These are phyloP conservation scores for Trypanosomatidae sp. DNA, from an alignment of 208 protist species.

Conservation along the genomic window DNA sequence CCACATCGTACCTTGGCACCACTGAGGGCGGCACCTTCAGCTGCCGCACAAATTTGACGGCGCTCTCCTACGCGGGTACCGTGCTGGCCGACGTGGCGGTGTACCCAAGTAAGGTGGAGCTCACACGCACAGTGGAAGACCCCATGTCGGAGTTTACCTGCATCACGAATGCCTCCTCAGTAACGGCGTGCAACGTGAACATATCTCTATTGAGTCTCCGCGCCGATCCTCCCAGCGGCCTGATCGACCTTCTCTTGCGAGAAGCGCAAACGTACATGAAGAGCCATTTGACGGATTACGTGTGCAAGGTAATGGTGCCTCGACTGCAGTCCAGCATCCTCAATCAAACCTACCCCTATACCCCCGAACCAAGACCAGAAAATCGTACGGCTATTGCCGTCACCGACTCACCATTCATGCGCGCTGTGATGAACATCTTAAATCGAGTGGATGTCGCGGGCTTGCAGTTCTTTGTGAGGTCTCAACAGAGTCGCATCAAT, in stretches of 20 bases:
- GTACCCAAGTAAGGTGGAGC: slow-evolving; percentile 1
- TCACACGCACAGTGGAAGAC: neutral
- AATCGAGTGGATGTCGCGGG: neutral
- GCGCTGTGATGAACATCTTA: neutral
- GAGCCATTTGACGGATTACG: neutral
- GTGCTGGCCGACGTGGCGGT: slow-evolving; percentile 15
- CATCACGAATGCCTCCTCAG: neutral
- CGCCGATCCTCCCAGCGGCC: slow-evolving; percentile 9
- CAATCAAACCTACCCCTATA: neutral
- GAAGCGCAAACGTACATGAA: neutral
- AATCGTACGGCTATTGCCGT: neutral
- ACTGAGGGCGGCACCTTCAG: slow-evolving; percentile 19
- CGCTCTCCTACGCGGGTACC: slow-evolving; percentile 12
- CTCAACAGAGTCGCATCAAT: neutral
- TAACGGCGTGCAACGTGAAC: slow-evolving; percentile 24
- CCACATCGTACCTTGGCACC: neutral
- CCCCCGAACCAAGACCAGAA: neutral
- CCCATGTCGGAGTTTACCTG: slow-evolving; percentile 7
- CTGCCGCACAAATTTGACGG: slow-evolving; percentile 21
- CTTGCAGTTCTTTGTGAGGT: neutral
- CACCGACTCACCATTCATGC: neutral
- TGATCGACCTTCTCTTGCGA: slow-evolving; percentile 12
- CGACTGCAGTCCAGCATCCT: slow-evolving; percentile 3
- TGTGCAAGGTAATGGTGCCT: slow-evolving; percentile 18
- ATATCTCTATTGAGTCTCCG: slow-evolving; percentile 1